phyloP scores from a whole-genome alignment of 371 early-diverging fungal genomes.

The Mortierella sp. region DNA sequence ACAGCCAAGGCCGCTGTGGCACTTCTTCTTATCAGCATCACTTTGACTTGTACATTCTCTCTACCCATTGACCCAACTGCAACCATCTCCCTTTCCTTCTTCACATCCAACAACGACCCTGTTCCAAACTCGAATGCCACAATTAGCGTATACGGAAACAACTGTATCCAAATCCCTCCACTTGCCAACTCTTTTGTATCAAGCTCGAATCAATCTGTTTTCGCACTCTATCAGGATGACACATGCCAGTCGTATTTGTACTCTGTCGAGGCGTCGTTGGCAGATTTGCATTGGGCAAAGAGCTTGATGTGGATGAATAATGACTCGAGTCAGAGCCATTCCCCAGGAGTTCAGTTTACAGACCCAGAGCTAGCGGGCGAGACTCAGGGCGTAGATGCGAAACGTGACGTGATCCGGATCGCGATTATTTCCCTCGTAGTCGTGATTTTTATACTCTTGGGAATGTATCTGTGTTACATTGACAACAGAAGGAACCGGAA shows the following conservation, averaged over 20 bases:
- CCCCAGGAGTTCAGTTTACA: constrained; percentile 19
- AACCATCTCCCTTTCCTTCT: constrained; percentile 21
- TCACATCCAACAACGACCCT: constrained; percentile 7
- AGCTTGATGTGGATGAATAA: constrained; percentile 20
- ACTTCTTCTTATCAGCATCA: constrained; percentile 8
- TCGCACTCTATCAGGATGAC: constrained; percentile 39
- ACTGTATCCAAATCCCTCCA: constrained; percentile 19
- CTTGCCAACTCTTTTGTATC: constrained; percentile 24
- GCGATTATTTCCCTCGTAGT: constrained; percentile 8
- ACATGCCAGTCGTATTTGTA: constrained; percentile 32
- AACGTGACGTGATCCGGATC: constrained; percentile 4
- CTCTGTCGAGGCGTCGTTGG: constrained; percentile 19
- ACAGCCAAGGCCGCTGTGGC: not conserved
- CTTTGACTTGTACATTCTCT: constrained; percentile 1
- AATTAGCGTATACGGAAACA: not conserved
- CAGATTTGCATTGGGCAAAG: constrained; percentile 18
- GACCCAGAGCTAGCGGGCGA: constrained; percentile 10
- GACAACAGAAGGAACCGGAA: constrained; percentile 25
- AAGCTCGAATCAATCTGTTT: constrained; percentile 11
- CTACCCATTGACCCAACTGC: constrained; percentile 4
- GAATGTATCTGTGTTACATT: constrained; percentile 22
- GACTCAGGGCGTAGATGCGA: not conserved
- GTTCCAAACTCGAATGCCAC: constrained; percentile 10
- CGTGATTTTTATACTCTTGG: constrained; percentile 4
- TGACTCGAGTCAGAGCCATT: constrained; percentile 5